These are phyloP conservation scores for Candida berthetii DNA, from an alignment of 805 yeast species.

Conservation along the genomic window DNA sequence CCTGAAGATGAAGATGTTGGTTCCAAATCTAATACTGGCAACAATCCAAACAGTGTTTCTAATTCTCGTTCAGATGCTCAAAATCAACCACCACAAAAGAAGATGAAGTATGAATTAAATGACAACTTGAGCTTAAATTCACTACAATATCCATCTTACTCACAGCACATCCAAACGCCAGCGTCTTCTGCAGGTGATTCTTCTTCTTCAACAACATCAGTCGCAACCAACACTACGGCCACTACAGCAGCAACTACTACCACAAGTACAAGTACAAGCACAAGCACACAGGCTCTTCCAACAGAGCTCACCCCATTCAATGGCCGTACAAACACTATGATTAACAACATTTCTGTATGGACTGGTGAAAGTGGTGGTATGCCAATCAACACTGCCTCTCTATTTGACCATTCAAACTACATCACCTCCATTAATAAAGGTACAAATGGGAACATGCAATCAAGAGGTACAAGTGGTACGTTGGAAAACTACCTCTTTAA, in stretches of 20 bases:
- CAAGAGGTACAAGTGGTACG: not conserved
- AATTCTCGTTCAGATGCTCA: not conserved
- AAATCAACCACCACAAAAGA: not conserved
- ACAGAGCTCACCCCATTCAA: constrained; percentile 17
- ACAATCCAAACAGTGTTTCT: not conserved
- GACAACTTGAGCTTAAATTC: not conserved
- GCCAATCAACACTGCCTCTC: constrained; percentile 13
- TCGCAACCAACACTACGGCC: constrained; percentile 3
- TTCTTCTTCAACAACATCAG: constrained; percentile 10
- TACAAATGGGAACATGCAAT: not conserved
- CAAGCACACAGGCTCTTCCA: constrained; percentile 8
- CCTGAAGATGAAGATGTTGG: constrained; percentile 20
- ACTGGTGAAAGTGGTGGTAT: constrained; percentile 38
- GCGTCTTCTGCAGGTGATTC: constrained; percentile 4
- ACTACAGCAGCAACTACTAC: constrained; percentile 8
- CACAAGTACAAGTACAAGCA: constrained; percentile 1
- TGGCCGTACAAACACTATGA: constrained; percentile 53
- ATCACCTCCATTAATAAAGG: not conserved
- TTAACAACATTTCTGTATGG: constrained; percentile 56
- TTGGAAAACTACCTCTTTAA: constrained; percentile 16
- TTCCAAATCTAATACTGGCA: too few species aligned
- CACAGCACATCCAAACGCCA: constrained; percentile 9
- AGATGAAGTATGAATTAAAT: not conserved
- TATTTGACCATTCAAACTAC: constrained; percentile 17
- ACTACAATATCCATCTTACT: not conserved